Evolutionary conservation across 176 grass and related monocot genomes (phyloP).

Genomic region (Musa acuminata): DNA sequence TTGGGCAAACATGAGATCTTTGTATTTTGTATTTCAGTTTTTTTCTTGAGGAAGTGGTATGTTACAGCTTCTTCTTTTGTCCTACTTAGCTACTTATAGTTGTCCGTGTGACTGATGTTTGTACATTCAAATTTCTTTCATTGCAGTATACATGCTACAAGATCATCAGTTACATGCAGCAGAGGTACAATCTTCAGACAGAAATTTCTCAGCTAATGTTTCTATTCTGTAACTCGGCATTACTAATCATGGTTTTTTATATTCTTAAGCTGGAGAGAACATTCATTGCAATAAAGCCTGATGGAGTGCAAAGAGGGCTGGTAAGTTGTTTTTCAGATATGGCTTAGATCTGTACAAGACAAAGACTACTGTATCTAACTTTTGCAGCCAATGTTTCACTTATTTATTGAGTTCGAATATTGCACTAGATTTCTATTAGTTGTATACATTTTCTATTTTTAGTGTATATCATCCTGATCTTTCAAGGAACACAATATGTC

Average conservation of each 20-base stretch:
- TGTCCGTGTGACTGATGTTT: not conserved
- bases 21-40: not conserved
- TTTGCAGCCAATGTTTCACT: not conserved
- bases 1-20: not conserved
- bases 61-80: not conserved
- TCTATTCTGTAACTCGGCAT: not conserved
- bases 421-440: not conserved
- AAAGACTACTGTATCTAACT: too few relatives aligned
- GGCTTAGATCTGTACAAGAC: too few relatives aligned
- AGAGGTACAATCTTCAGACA: conserved; percentile 32
- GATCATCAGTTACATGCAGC: conserved; percentile 75
- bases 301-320: conserved; percentile 91
- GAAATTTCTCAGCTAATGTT: not conserved
- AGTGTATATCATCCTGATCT: not conserved
- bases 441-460: not conserved
- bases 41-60: not conserved
- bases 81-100: not conserved
- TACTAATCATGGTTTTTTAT: not conserved
- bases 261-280: conserved; percentile 62
- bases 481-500: not conserved
- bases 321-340: conserved; percentile 18
- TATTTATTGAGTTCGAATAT: not conserved
- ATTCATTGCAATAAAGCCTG: conserved; percentile 94
- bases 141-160: conserved; percentile 68
- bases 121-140: not conserved